Base-by-base conservation (phyloP, 805 yeast genomes). In the Pichia membranifaciens region DNA sequence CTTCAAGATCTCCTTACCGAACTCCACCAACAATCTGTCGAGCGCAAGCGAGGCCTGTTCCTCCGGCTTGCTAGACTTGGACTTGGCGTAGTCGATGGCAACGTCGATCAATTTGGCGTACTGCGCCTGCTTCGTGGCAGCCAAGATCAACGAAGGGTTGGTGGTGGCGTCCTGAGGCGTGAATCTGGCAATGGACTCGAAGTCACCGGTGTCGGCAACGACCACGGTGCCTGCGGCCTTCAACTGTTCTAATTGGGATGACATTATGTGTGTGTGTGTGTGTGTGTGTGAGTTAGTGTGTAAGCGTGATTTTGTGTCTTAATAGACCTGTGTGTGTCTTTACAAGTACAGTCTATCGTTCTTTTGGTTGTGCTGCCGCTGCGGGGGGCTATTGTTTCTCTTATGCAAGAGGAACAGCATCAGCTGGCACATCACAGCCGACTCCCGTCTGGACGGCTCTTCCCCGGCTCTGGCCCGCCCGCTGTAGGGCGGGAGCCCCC, bases 81-180 rank as follows among this genome's bases (percentile, higher is more conserved):
- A 62, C 73, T 84, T 81, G 62, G 90, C 96, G 72, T 82, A 87
- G 39, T 79, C 85, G 57, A 93, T 86, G 50, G 99, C 98, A 60
- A 78, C 77, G 68, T 93, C 98, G 56, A 93, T 85, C 68, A 93
- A 77, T 65, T 81, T 76, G 50, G 96, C 84, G 73, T 93, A 93
- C 66, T 84, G 89, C 38, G 89, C 71, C 75, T 89, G 87, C 73
- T 84, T 87, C 49, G 98, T 66, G 50, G 99, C 99, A 56, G 98
- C 98, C 61, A 93, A 76, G 63, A 93, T 91, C 74, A 93, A 78
- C 38, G 98, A 89, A 58, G 99, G 99, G 78, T 93, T 93, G 68
- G 99, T 93, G 60, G 99, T 93, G 58, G 99, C 96, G 72, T 93
- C 99, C 76, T 93, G 98, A 58, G 99, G 99, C 61, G 93, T 87